Conservation (phyloP, 164 flowering plant species). For the Magnolia changhungtana region DNA sequence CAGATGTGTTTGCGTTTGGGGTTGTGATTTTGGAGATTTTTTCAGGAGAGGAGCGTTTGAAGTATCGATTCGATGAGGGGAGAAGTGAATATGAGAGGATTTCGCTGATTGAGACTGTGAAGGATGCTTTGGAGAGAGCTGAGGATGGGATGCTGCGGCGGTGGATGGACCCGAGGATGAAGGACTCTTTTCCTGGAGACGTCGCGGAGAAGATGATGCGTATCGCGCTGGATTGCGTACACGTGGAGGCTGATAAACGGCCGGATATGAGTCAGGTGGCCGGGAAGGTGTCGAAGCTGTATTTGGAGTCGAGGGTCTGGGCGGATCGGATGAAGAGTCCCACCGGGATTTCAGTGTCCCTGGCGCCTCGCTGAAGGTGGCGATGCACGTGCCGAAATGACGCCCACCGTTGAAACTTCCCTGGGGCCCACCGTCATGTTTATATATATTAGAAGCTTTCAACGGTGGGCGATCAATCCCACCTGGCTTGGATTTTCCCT, state of each 20-base stretch:
- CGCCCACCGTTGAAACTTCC: too few species aligned
- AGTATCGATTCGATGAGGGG: conserved; percentile 39
- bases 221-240: conserved; percentile 62
- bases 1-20: conserved; percentile 80
- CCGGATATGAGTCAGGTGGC: conserved; percentile 69
- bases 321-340: conserved; percentile 38
- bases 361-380: conserved; percentile 54
- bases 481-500: too few species aligned
- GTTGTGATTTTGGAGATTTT: conserved; percentile 69
- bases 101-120: conserved; percentile 54
- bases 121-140: conserved; percentile 23
- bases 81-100: conserved; percentile 31
- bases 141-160: conserved; percentile 43
- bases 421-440: too few species aligned
- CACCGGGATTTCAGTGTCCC: conserved; percentile 43
- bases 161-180: conserved; percentile 67
- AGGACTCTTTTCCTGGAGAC: conserved; percentile 69
- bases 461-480: too few species aligned
- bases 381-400: too few species aligned
- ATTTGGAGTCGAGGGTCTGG: conserved; percentile 58
- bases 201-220: conserved; percentile 57
- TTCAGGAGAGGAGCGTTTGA: conserved; percentile 65
- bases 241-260: conserved; percentile 51
- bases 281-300: conserved; percentile 51
- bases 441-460: too few species aligned